Evolutionary conservation across 176 grass and related monocot species (phyloP), one percentile per base, ranked within the genome.

Genomic region (Poa annua): DNA sequence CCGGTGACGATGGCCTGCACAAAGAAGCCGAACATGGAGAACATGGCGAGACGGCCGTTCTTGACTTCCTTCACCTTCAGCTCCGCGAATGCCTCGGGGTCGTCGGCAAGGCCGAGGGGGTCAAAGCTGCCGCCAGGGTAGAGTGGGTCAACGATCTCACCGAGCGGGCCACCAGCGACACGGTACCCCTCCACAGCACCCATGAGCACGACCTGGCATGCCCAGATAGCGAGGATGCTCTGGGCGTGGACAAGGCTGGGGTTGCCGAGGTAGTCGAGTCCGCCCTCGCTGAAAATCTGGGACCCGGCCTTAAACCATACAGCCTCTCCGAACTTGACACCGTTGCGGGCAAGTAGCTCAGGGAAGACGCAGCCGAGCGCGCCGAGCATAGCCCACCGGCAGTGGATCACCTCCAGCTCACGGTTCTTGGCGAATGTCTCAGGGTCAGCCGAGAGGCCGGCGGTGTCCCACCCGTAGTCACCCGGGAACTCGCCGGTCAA

Each of bases 401-500:
- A 66, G 94, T 97, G 94, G 87, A 97, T 93, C 14, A 97, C 91
- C 67, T 97, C 94, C 24, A 97, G 71, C 84, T 97, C 94, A 0
- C 94, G 81, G 89, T 97, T 97, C 85, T 97, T 97, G 49, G 94
- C 88, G n/a, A 97, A 97, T 8, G 94, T 97, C 91, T 97, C 91
- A 0, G 94, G 94, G 56, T 97, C 94, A 3, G 94, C 94, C 0
- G 89, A 97, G 0, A 97, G 89, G 0, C 94, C 94, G 0, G 91
- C 91, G 0, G 94, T 97, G 87, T 97, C 94, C 94, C 94, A 97
- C 42, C 94, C 60, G 12, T 63, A 63, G 60, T 63, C 60, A 15
- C 60, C 60, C 0, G 60, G 11, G 12, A 63, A 63, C 11, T 63
- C 56, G 5, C 60, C 60, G 5, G 24, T 63, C 60, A 63, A 63